A percentile compares a stretch with the other conserved stretches of the same genome.
phyloP scores from a whole-genome alignment of 768 basidiomycete species.

The Boletus insuetus region DNA sequence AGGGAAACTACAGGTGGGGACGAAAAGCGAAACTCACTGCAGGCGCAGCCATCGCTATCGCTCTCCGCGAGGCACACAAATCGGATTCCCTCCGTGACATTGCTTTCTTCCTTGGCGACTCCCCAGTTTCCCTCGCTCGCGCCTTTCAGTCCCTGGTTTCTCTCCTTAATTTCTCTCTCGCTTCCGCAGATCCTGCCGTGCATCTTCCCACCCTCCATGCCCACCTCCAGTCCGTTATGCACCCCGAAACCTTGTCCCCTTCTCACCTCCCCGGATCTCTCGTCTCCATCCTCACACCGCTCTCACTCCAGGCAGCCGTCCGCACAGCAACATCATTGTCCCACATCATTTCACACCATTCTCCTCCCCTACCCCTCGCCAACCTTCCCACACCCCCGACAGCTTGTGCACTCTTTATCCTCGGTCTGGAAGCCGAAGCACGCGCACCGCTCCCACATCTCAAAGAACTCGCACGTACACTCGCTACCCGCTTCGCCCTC shows the following conservation, averaged over 20 bases:
- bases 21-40: conserved; percentile 65
- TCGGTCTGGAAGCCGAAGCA: conserved; percentile 67
- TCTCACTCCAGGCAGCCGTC: conserved; percentile 39
- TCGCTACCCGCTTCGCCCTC: conserved; percentile 51
- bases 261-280: conserved; percentile 35
- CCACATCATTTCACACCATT: conserved; percentile 40
- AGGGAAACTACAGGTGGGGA: conserved; percentile 68
- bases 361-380: conserved; percentile 39
- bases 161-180: conserved; percentile 52
- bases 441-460: conserved; percentile 51
- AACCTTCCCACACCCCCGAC: conserved; percentile 43
- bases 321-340: conserved; percentile 45
- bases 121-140: conserved; percentile 49
- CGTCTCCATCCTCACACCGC: conserved; percentile 35
- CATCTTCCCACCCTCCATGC: conserved; percentile 56
- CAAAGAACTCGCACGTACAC: conserved; percentile 52
- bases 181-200: conserved; percentile 53
- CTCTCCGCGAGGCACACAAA: conserved; percentile 67
- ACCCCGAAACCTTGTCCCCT: conserved; percentile 24
- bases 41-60: conserved; percentile 66
- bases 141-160: conserved; percentile 51
- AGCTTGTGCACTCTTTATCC: conserved; percentile 67
- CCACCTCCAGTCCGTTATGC: conserved; percentile 45
- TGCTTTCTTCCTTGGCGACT: conserved; percentile 60
- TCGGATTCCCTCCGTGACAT: conserved; percentile 69